Evolutionary conservation across 148 eudicot genomes (phyloP).

Genomic region (Rhododendron ferrugineum): DNA sequence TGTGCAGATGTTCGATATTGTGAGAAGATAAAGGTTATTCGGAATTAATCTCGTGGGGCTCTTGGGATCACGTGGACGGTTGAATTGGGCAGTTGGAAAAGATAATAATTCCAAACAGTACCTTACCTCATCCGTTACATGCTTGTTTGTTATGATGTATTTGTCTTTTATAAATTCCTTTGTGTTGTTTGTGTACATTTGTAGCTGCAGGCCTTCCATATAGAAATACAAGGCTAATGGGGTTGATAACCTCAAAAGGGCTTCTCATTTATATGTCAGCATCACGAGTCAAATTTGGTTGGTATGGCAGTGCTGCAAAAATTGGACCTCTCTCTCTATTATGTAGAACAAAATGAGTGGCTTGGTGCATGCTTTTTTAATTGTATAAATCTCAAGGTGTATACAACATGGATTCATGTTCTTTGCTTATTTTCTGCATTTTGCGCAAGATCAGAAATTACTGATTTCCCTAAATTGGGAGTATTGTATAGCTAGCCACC

Average conservation of each 20-base stretch:
- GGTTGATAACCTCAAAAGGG: slow-evolving; percentile 11
- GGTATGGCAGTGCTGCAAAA: neutral
- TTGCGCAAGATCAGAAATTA: neutral
- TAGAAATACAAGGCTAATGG: slow-evolving; percentile 9
- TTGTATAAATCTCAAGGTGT: neutral
- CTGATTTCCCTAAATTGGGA: neutral
- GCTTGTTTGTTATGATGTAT: neutral
- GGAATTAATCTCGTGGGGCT: slow-evolving; percentile 17
- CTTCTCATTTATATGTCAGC: neutral
- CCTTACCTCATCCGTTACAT: slow-evolving; percentile 22
- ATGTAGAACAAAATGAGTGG: slow-evolving; percentile 4
- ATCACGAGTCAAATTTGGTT: neutral
- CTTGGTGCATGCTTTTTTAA: neutral
- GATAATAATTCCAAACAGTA: slow-evolving; percentile 27
- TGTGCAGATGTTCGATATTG: slow-evolving; percentile 78
- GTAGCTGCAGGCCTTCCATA: slow-evolving; percentile 6
- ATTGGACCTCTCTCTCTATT: neutral
- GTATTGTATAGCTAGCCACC: neutral
- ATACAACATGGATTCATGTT: neutral
- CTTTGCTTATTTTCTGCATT: neutral
- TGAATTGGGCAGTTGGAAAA: slow-evolving; percentile 12
- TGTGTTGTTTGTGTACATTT: slow-evolving; percentile 21
- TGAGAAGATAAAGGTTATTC: slow-evolving; percentile 24
- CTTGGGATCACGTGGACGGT: slow-evolving; percentile 21
- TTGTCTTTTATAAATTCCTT: slow-evolving; percentile 6